phyloP scores from a whole-genome alignment of 768 basidiomycete species.

The Kwoniella dejecticola region DNA sequence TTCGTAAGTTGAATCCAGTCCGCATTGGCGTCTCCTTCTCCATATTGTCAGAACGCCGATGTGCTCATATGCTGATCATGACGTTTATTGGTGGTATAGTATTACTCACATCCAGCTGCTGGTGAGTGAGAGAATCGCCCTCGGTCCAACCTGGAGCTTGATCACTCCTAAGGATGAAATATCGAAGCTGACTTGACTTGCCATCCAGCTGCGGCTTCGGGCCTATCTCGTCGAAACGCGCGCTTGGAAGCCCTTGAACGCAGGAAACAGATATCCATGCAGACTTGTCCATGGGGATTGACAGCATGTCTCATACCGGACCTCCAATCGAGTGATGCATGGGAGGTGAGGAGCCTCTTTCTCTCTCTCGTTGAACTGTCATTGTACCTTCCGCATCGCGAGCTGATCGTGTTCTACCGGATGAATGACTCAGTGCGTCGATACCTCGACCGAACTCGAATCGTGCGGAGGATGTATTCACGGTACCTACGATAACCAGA shows the following conservation, averaged over 20 bases:
- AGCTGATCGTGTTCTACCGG: neutral
- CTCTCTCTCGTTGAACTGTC: no score
- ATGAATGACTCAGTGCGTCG: neutral
- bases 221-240: neutral
- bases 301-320: constrained; percentile 1
- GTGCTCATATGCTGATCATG: no score
- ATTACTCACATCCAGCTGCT: neutral
- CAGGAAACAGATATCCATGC: neutral
- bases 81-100: no score
- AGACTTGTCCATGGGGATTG: neutral
- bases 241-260: neutral
- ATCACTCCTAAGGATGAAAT: neutral
- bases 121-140: neutral
- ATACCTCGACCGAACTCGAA: constrained; percentile 1
- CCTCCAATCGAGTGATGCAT: neutral
- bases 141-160: no score
- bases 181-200: neutral
- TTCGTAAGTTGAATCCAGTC: neutral
- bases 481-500: constrained; percentile 3
- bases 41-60: neutral
- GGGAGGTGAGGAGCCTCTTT: neutral
- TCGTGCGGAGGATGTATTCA: constrained; percentile 5
- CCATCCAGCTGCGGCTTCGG: neutral
- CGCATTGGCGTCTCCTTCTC: neutral
- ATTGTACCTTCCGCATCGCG: no score